phyloP scores from a whole-genome alignment of 164 flowering plant species.

The Nelumbo lutea region DNA sequence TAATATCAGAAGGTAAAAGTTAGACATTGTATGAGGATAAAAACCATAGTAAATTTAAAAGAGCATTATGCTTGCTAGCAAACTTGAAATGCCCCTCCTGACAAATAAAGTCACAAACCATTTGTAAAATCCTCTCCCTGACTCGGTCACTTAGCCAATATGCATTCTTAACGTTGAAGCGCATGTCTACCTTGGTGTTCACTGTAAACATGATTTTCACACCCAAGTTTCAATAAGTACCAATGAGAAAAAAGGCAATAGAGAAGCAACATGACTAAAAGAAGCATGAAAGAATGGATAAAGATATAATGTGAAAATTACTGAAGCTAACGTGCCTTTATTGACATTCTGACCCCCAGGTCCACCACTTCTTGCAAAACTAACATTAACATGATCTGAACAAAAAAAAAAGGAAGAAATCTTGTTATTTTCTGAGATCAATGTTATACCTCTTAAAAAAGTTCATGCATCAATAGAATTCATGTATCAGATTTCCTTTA shows the following conservation, averaged over 20 bases:
- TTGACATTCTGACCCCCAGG: slow-evolving; percentile 97
- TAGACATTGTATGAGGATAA: not conserved
- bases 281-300: not conserved
- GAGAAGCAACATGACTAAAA: not conserved
- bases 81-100: not conserved
- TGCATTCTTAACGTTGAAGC: slow-evolving; percentile 86
- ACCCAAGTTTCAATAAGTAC: not conserved
- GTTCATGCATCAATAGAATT: too few relatives aligned
- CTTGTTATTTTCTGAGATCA: not conserved
- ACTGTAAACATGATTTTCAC: slow-evolving; percentile 36
- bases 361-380: slow-evolving; percentile 95
- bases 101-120: slow-evolving; percentile 42
- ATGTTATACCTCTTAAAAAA: too few relatives aligned
- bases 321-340: slow-evolving; percentile 50
- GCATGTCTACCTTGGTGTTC: slow-evolving; percentile 99
- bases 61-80: not conserved
- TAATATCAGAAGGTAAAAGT: slow-evolving; percentile 7
- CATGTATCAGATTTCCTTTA: too few relatives aligned
- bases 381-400: slow-evolving; percentile 80
- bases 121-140: slow-evolving; percentile 74
- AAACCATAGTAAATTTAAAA: not conserved
- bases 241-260: not conserved
- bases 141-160: slow-evolving; percentile 81
- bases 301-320: slow-evolving; percentile 5
- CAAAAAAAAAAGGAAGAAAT: not conserved